Evolutionary conservation across 768 basidiomycete genomes (phyloP).

Genomic region (Tylopilus sp.): DNA sequence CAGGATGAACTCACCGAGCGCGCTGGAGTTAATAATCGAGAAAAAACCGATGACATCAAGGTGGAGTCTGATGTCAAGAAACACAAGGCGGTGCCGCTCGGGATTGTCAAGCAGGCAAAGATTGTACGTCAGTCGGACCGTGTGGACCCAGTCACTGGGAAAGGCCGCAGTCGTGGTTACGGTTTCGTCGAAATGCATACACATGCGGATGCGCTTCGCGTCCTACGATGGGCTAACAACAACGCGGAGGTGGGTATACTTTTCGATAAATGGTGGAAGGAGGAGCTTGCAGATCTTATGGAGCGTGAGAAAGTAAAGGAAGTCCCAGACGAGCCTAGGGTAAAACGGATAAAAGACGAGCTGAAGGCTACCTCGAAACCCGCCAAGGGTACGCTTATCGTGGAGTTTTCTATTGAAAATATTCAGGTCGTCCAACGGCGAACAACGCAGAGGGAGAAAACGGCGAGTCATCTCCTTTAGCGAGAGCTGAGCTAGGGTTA

Average conservation of each 20-base stretch:
- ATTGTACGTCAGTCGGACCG: conserved; percentile 87
- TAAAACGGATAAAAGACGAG: conserved; percentile 60
- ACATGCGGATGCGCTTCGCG: conserved; percentile 87
- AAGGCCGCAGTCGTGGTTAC: conserved; percentile 89
- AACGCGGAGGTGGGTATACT: conserved; percentile 63
- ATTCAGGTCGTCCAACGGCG: conserved; percentile 83
- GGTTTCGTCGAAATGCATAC: conserved; percentile 89
- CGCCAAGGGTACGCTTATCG: conserved; percentile 56
- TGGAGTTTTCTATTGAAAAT: conserved; percentile 98
- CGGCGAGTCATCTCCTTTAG: conserved; percentile 1
- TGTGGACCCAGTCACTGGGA: conserved; percentile 83
- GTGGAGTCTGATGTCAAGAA: conserved; percentile 21
- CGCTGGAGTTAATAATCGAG: conserved; percentile 25
- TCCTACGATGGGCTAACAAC: conserved; percentile 93
- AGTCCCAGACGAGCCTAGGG: conserved; percentile 45
- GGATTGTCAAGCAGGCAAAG: conserved; percentile 83
- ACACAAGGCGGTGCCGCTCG: conserved; percentile 29
- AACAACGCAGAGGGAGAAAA: conserved; percentile 46
- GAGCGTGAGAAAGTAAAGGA: conserved; percentile 51
- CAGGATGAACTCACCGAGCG: conserved; percentile 67
- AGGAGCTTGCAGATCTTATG: conserved; percentile 61
- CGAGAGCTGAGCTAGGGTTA: not conserved
- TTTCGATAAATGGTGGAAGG: conserved; percentile 82
- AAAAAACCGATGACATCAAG: conserved; percentile 29
- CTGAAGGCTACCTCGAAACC: conserved; percentile 39